Percentiles rank a stretch among this genome's conserved stretches.
phyloP scores from a whole-genome alignment of 2,329 filamentous ascomycete genomes.

The Paecilomyces sp. region DNA sequence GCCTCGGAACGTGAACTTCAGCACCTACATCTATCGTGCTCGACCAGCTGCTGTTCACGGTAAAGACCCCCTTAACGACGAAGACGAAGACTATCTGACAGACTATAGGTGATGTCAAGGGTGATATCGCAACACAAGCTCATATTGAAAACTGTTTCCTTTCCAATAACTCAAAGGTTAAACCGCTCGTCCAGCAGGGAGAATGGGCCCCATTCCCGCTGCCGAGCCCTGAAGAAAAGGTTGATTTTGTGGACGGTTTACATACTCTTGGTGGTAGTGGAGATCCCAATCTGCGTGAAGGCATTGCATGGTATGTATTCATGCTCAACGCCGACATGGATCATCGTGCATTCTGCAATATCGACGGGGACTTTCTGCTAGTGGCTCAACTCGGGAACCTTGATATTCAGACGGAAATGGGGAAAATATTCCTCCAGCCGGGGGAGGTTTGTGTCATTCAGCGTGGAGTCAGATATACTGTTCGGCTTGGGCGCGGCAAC shows the following conservation, averaged over 20 bases:
- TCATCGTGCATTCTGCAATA: slow-evolving; percentile 47
- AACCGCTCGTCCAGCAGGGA: slow-evolving; percentile 46
- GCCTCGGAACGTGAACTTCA: slow-evolving; percentile 18
- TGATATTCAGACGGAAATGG: slow-evolving; percentile 59
- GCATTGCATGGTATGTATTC: slow-evolving; percentile 47
- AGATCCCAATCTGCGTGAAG: slow-evolving; percentile 45
- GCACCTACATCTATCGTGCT: slow-evolving; percentile 21
- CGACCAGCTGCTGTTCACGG: slow-evolving; percentile 19
- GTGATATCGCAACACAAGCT: slow-evolving; percentile 25
- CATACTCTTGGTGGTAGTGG: slow-evolving; percentile 49
- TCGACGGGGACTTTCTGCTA: slow-evolving; percentile 57
- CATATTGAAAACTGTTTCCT: slow-evolving; percentile 20
- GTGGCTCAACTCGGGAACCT: slow-evolving; percentile 54
- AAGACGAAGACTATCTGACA: no score
- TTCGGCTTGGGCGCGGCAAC: slow-evolving; percentile 48
- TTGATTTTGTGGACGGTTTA: slow-evolving; percentile 51
- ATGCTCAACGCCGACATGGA: slow-evolving; percentile 50
- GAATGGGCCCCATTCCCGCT: slow-evolving; percentile 51
- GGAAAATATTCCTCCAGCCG: slow-evolving; percentile 52
- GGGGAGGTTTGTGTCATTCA: slow-evolving; percentile 60
- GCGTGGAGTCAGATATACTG: slow-evolving; percentile 51
- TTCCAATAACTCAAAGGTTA: slow-evolving; percentile 42
- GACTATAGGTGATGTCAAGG: background rate
- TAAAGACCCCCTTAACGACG: background rate
- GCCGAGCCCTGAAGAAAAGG: slow-evolving; percentile 35